These are phyloP conservation scores for Pythium aristosporum DNA, from an alignment of 352 stramenopile genomes.

Conservation along the genomic window DNA sequence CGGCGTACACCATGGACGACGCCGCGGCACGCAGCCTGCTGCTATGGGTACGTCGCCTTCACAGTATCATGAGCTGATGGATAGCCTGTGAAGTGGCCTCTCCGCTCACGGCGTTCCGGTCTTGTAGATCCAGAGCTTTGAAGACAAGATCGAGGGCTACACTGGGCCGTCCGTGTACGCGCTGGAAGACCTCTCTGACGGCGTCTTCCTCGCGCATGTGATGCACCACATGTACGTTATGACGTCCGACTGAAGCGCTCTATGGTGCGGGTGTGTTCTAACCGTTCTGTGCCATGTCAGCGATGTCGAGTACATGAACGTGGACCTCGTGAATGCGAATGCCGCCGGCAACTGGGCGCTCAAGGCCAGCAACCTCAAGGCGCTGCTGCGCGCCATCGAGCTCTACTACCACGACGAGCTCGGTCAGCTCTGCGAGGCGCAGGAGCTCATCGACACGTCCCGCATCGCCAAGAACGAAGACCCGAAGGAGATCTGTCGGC, in stretches of 20 bases:
- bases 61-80: background rate
- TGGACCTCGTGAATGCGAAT: slow-evolving; percentile 72
- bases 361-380: slow-evolving; percentile 80
- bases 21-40: slow-evolving; percentile 72
- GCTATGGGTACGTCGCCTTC: slow-evolving; percentile 49
- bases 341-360: slow-evolving; percentile 69
- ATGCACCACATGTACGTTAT: slow-evolving; percentile 82
- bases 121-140: slow-evolving; percentile 71
- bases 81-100: slow-evolving; percentile 3
- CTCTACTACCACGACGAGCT: slow-evolving; percentile 84
- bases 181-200: slow-evolving; percentile 68
- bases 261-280: too few relatives aligned
- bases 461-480: slow-evolving; percentile 73
- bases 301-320: slow-evolving; percentile 75
- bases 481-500: slow-evolving; percentile 61
- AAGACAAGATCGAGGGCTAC: slow-evolving; percentile 50
- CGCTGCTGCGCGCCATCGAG: slow-evolving; percentile 70
- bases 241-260: background rate
- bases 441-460: slow-evolving; percentile 67
- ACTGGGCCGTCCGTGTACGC: slow-evolving; percentile 32
- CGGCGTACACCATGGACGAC: slow-evolving; percentile 49
- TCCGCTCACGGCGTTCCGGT: background rate
- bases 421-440: slow-evolving; percentile 62
- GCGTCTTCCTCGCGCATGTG: slow-evolving; percentile 80
- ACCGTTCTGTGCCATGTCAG: slow-evolving; percentile 23